Evolutionary conservation across 257 asterid species (phyloP).

Genomic region (Solanum habrochaites): DNA sequence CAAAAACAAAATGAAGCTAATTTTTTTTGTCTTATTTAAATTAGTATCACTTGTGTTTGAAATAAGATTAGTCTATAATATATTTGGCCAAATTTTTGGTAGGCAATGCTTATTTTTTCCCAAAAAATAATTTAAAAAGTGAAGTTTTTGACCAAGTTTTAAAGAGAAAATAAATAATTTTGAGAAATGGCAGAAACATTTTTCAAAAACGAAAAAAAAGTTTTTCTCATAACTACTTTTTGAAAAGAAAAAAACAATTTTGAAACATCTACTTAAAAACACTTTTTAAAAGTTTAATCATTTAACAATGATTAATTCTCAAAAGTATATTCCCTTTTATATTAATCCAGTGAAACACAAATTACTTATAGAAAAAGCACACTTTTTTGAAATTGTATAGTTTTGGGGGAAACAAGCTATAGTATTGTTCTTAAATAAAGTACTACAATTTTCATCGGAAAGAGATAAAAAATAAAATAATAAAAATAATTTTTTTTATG

Average conservation of each 20-base stretch:
- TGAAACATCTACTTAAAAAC: background rate
- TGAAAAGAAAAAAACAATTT: background rate
- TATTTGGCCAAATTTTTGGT: background rate
- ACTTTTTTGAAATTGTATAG: background rate
- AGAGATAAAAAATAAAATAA: background rate
- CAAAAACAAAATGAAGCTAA: background rate
- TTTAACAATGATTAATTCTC: background rate
- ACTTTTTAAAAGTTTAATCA: background rate
- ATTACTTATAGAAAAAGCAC: background rate
- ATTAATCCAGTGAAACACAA: background rate
- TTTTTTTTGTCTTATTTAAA: background rate
- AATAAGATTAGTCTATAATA: background rate
- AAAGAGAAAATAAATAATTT: background rate
- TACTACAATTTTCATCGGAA: background rate
- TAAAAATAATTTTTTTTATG: background rate
- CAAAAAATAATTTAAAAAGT: too few species aligned
- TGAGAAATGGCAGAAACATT: background rate
- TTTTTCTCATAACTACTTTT: background rate
- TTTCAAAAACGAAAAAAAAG: background rate
- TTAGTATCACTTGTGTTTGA: too few species aligned
- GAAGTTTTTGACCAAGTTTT: background rate
- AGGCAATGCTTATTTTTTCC: background rate
- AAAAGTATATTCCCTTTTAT: background rate
- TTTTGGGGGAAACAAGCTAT: background rate
- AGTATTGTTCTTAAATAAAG: background rate